Conservation (phyloP, 768 basidiomycete genomes). For the Strobilomyces confusus region DNA sequence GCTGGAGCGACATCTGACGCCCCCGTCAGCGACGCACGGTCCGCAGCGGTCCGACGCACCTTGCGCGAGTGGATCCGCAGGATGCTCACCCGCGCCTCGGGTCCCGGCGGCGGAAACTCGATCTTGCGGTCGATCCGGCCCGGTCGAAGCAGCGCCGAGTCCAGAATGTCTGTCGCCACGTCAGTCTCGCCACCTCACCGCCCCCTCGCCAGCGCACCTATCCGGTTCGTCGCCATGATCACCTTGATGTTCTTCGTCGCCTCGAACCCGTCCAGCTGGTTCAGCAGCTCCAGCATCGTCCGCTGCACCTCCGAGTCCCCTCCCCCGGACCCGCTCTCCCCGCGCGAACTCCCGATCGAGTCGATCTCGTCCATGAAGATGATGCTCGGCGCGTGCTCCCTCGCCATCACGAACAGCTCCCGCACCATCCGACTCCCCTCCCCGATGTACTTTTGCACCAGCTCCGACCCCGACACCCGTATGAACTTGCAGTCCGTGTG, state of each 20-base stretch:
- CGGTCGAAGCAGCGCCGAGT: slow-evolving; percentile 87
- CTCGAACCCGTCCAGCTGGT: slow-evolving; percentile 88
- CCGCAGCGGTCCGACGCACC: slow-evolving; percentile 33
- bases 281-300: slow-evolving; percentile 86
- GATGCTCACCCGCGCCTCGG: slow-evolving; percentile 95
- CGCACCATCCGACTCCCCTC: slow-evolving; percentile 96
- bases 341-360: slow-evolving; percentile 90
- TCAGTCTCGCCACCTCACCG: slow-evolving; percentile 6
- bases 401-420: slow-evolving; percentile 96
- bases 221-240: slow-evolving; percentile 97
- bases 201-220: slow-evolving; percentile 43
- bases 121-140: slow-evolving; percentile 97
- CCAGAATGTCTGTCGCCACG: slow-evolving; percentile 70
- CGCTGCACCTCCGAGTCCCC: slow-evolving; percentile 89
- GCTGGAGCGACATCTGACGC: slow-evolving; percentile 91
- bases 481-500: slow-evolving; percentile 99
- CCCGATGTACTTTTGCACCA: slow-evolving; percentile 98
- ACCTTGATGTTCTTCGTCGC: slow-evolving; percentile 82
- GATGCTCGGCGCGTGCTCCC: slow-evolving; percentile 96
- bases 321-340: slow-evolving; percentile 72
- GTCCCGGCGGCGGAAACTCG: slow-evolving; percentile 97
- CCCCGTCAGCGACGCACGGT: neutral
- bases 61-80: slow-evolving; percentile 96
- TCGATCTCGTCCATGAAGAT: slow-evolving; percentile 99
- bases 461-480: slow-evolving; percentile 87